Evolutionary conservation across 2,329 filamentous ascomycete species (phyloP), one percentile per base, ranked within the genome.

Genomic region (Cladorrhinum sp.): DNA sequence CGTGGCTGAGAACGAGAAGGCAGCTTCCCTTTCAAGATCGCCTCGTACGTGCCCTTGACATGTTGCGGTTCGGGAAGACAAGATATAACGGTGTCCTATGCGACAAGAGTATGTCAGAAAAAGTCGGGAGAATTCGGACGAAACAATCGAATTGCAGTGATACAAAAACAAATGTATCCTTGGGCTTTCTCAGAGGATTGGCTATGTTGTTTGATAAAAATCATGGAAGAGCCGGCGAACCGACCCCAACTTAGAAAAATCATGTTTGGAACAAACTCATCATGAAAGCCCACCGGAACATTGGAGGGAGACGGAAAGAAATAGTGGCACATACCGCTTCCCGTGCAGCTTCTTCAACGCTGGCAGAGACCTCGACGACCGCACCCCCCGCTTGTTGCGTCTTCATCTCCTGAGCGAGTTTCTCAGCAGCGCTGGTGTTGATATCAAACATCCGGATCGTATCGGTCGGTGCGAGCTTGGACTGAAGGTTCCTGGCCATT

Each of bases 1-100:
- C 92, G 87, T 60, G 88, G 79, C 55, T 81, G 82, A 45, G 79
- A 77, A 0, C 80, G 73, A 0, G 81, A 73, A 2, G 78, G 67
- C 1, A 79, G 74, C 1, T 77, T 72, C 2, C 81, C 78, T 51
- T 84, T 80, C 50, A 96, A 79, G 72, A 98, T 92, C 58, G 88
- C 82, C 51, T 85, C 79, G 74, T 92, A 97, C 41, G 96, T 92
- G 55, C 84, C 83, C 71, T 90, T 89, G 60, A 98, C 93, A 72
- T 98, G 93, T 25, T 88, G 82, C 1, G 93, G 92, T 69, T 96
- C 92, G 0, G 95, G 95, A 1, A 99, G 84, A 61, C 92, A 92
- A 12, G 93, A 96, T 59, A 99, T 86, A 64, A 96, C 86, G 27
- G 86, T 63, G 51, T 66, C 62, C 62, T 66, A n/a, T 53, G 25